These are phyloP conservation scores for Arthroderma sp. DNA, from an alignment of 2,329 filamentous ascomycete genomes.

Conservation along the genomic window DNA sequence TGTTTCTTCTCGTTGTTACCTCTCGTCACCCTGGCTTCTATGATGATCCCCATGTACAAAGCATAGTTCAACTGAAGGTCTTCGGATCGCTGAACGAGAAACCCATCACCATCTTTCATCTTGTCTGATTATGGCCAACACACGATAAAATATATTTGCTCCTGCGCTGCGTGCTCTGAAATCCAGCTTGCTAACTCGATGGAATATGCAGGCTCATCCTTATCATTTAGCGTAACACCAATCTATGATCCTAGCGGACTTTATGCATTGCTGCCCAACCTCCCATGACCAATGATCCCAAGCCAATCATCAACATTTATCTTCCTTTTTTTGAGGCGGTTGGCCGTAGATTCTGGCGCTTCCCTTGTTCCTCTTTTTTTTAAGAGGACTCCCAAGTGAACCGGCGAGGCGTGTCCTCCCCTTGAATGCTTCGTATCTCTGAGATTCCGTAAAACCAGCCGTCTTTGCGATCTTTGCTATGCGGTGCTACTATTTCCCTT, in stretches of 20 bases:
- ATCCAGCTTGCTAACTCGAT: neutral
- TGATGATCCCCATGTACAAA: slow-evolving; percentile 20
- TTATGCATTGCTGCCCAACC: slow-evolving; percentile 5
- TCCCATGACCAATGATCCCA: neutral
- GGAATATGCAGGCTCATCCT: neutral
- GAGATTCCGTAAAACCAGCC: no score
- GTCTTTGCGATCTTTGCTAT: no score
- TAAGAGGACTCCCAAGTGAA: no score
- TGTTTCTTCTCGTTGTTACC: neutral
- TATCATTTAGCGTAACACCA: neutral
- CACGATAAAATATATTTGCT: neutral
- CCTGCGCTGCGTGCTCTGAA: neutral
- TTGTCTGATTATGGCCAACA: slow-evolving; percentile 8
- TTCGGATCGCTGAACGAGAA: slow-evolving; percentile 21
- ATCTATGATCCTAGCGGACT: neutral
- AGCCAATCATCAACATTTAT: neutral
- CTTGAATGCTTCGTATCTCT: no score
- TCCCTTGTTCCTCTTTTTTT: no score
- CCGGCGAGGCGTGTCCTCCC: no score
- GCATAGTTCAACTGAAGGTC: slow-evolving; percentile 25
- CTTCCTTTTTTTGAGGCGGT: no score
- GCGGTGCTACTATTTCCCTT: no score
- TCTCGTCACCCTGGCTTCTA: slow-evolving; percentile 6
- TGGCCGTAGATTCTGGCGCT: no score
- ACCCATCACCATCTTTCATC: slow-evolving; percentile 20